A percentile compares a stretch with the other conserved stretches of the same genome.
Conservation (phyloP, 768 basidiomycete genomes). For the Lentinula edodes region DNA sequence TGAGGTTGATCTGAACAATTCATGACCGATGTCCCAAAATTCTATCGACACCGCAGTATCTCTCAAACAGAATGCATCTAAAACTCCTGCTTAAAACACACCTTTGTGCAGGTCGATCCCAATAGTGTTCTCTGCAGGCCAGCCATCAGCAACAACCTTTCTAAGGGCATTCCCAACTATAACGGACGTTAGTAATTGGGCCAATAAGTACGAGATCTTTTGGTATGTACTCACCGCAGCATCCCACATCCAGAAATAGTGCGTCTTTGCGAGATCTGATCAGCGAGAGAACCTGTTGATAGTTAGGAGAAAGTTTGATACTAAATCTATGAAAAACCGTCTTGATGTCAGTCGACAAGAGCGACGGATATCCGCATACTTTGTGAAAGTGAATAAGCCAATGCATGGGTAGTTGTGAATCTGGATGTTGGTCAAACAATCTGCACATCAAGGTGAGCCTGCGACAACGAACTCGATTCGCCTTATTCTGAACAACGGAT, state of each 20-base stretch:
- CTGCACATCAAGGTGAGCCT: background rate
- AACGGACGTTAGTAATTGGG: background rate
- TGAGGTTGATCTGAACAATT: conserved; percentile 49
- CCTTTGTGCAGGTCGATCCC: conserved; percentile 28
- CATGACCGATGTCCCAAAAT: conserved; percentile 59
- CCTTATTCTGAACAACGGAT: conserved; percentile 10
- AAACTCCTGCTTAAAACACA: conserved; percentile 8
- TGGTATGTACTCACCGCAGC: conserved; percentile 28
- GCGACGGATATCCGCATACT: conserved; percentile 32
- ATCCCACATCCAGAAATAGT: conserved; percentile 36
- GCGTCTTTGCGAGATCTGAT: conserved; percentile 12
- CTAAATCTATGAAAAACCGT: conserved; percentile 10
- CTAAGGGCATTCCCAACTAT: conserved; percentile 36
- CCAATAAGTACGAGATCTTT: background rate
- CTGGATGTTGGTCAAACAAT: background rate
- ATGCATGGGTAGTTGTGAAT: conserved; percentile 3
- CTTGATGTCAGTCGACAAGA: background rate
- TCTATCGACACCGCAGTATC: conserved; percentile 22
- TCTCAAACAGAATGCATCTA: background rate
- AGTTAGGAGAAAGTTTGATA: conserved; percentile 17
- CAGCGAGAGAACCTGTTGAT: conserved; percentile 14
- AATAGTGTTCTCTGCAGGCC: conserved; percentile 28
- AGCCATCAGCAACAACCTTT: conserved; percentile 34
- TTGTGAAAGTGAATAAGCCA: conserved; percentile 18
- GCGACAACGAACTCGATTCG: conserved; percentile 11